phyloP scores from a whole-genome alignment of 352 stramenopile genomes.

The Phytophthora chlamydospora region DNA sequence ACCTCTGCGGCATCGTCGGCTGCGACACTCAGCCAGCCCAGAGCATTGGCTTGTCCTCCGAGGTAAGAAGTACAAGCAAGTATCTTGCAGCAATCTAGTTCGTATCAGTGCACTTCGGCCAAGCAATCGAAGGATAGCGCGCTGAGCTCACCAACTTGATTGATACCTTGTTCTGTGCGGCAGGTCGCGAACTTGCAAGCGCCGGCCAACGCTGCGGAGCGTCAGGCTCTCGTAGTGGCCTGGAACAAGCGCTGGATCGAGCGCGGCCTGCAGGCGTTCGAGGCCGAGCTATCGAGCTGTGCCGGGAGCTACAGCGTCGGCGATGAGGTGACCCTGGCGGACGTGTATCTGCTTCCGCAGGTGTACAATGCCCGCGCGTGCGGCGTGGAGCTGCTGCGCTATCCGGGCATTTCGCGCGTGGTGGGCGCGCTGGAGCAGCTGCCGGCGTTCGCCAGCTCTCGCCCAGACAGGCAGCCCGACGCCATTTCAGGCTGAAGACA shows the following conservation, averaged over 20 bases:
- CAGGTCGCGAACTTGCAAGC: slow-evolving; percentile 41
- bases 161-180: neutral
- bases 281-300: slow-evolving; percentile 57
- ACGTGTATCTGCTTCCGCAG: slow-evolving; percentile 91
- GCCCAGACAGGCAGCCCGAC: slow-evolving; percentile 77
- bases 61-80: slow-evolving; percentile 12
- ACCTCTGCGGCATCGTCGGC: slow-evolving; percentile 90
- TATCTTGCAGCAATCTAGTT: slow-evolving; percentile 21
- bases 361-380: slow-evolving; percentile 90
- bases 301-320: slow-evolving; percentile 71
- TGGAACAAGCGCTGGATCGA: slow-evolving; percentile 78
- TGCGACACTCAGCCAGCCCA: slow-evolving; percentile 92
- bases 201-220: slow-evolving; percentile 49
- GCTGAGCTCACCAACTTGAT: slow-evolving; percentile 7
- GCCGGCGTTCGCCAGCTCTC: slow-evolving; percentile 76
- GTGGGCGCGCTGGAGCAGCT: slow-evolving; percentile 69
- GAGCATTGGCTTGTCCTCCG: slow-evolving; percentile 77
- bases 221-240: slow-evolving; percentile 26
- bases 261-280: slow-evolving; percentile 78
- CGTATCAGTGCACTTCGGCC: slow-evolving; percentile 6
- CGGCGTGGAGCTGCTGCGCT: slow-evolving; percentile 82
- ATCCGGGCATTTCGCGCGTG: slow-evolving; percentile 81
- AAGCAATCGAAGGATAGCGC: slow-evolving; percentile 2
- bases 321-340: slow-evolving; percentile 85
- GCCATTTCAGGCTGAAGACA: neutral